Base-by-base conservation (phyloP, 192 early-diverging fungal genomes). In the Martensiomyces pterosporus region DNA sequence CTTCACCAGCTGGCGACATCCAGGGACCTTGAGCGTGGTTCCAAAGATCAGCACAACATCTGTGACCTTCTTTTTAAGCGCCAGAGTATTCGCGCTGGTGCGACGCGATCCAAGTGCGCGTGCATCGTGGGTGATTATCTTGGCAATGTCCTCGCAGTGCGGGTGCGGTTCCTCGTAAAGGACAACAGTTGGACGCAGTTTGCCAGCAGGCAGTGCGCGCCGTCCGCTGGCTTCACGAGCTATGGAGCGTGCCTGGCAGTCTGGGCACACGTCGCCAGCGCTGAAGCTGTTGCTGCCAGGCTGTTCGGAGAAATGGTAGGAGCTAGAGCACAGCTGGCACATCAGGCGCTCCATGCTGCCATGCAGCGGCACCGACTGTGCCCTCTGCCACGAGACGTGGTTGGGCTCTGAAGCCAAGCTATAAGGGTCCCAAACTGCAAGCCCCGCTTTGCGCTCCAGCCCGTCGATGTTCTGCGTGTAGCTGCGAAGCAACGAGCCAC, bases 401-500 rank as follows among this genome's bases (percentile, higher is more conserved):
- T 16, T 36, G 21, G 39, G 19, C 10, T 45, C 35, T 18, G 17
- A 43, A 13, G 51, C 41, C 13, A 24, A 9, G 9, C 40, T 47
- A 44, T 64, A 53, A 7, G 61, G 73, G 45, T 67, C 61, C 57
- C 60, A 75, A n/a, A 80, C 77, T 2, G 67, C 52, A 46, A 91
- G 67, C 10, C 85, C 82, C 0, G 88, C 77, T 9, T 81, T 79
- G 39, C 79, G 76, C 62, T 98, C 94, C 6, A 98, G 77, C 39
- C 89, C 87, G 54, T 98, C 96, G 51, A 98, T 97, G 67, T 98
- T 98, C 72, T 94, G 95, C 18, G 96, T 97, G 59, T 98, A 98
- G 69, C 89, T 92, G 15, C 96, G 77, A 14, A 89, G 58, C 17
- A 98, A 72, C 60, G 82, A 74, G 27, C 88, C 85, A 29, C 77